A percentile compares a stretch with the other conserved stretches of the same genome.
phyloP scores from a whole-genome alignment of 768 basidiomycete genomes.

The Leccinum truebloodii region DNA sequence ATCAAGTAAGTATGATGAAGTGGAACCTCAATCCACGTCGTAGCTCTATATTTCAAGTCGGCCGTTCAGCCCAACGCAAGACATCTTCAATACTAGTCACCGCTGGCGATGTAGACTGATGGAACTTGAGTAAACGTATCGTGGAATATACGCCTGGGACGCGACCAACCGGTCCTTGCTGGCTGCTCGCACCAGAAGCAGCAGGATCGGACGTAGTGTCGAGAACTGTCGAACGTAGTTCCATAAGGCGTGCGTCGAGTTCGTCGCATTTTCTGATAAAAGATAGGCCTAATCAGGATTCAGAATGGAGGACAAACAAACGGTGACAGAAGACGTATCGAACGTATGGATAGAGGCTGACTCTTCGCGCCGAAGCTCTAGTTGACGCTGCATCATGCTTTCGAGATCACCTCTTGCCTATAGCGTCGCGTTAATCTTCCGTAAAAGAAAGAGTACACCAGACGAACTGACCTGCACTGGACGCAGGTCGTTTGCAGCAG shows the following conservation, averaged over 20 bases:
- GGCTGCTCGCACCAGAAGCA: neutral
- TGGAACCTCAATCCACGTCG: no score
- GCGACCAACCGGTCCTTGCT: slow-evolving; percentile 22
- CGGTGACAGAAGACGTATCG: slow-evolving; percentile 24
- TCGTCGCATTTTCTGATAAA: slow-evolving; percentile 65
- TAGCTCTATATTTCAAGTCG: slow-evolving; percentile 19
- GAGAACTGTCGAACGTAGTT: slow-evolving; percentile 41
- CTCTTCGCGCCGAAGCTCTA: slow-evolving; percentile 73
- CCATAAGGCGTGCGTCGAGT: slow-evolving; percentile 61
- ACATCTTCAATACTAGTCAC: slow-evolving; percentile 40
- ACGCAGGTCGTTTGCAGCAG: slow-evolving; percentile 84
- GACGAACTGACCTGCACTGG: slow-evolving; percentile 70
- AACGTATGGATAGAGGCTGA: slow-evolving; percentile 70
- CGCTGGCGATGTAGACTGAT: slow-evolving; percentile 11
- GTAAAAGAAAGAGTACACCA: neutral
- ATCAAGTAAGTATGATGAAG: no score
- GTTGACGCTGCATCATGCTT: slow-evolving; percentile 76
- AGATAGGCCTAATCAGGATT: slow-evolving; percentile 6
- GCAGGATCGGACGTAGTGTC: slow-evolving; percentile 13
- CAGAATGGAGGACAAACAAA: neutral
- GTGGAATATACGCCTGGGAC: neutral
- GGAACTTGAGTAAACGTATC: neutral
- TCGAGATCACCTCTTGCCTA: slow-evolving; percentile 83
- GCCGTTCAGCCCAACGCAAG: slow-evolving; percentile 59
- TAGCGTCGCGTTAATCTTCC: slow-evolving; percentile 1